phyloP scores from a whole-genome alignment of 192 early-diverging fungal genomes.

The Dissophora globulifera region DNA sequence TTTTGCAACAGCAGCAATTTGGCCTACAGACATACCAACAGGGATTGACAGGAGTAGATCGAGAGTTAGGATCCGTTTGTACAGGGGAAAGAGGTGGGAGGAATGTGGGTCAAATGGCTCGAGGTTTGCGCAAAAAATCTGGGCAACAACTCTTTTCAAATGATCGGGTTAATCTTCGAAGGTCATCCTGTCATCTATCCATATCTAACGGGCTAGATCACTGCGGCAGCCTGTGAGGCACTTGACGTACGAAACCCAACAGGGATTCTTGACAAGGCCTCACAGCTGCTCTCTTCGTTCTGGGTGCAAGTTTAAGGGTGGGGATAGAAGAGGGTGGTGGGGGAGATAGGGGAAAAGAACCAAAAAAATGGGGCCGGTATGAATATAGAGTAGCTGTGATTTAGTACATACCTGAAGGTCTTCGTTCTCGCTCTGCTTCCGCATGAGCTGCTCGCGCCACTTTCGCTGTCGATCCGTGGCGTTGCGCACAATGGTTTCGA shows the following conservation, averaged over 20 bases:
- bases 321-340: not conserved
- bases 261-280: not conserved
- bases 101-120: constrained; percentile 52
- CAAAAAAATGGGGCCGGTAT: not conserved
- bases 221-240: constrained; percentile 4
- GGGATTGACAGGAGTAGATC: not conserved
- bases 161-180: constrained; percentile 47
- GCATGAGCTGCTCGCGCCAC: constrained; percentile 48
- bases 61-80: too few relatives aligned
- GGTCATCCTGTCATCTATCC: constrained; percentile 48
- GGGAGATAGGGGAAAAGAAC: not conserved
- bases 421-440: constrained; percentile 40
- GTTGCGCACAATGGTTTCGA: constrained; percentile 38
- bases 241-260: not conserved
- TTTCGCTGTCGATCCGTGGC: constrained; percentile 41
- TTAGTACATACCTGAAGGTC: constrained; percentile 37
- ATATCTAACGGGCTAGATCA: constrained; percentile 48
- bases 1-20: constrained; percentile 16
- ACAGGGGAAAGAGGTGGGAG: not conserved
- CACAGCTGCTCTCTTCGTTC: constrained; percentile 23
- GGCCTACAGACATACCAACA: constrained; percentile 8
- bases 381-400: too few relatives aligned
- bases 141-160: constrained; percentile 53
- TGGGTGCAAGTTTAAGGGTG: too few relatives aligned
- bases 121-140: constrained; percentile 49